phyloP scores from a whole-genome alignment of 2,329 filamentous ascomycete species.

The Cadophora gregata region DNA sequence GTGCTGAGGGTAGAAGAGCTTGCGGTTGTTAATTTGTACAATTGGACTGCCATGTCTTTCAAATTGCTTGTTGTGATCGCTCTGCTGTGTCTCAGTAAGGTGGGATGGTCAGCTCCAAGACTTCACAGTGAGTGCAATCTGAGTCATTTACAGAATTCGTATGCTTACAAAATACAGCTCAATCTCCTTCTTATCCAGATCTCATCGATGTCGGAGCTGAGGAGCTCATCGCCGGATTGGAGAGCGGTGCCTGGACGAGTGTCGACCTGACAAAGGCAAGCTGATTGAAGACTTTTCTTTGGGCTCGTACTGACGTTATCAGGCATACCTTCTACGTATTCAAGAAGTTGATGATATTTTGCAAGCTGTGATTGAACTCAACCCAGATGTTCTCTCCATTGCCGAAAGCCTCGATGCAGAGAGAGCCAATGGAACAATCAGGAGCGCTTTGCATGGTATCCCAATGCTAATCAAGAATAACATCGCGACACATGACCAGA shows the following conservation, averaged over 20 bases:
- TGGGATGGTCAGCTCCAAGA: conserved; percentile 6
- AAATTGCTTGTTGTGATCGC: conserved; percentile 10
- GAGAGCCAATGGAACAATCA: conserved; percentile 35
- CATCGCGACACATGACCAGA: conserved; percentile 62
- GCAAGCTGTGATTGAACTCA: conserved; percentile 42
- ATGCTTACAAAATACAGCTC: conserved; percentile 6
- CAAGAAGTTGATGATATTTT: conserved; percentile 36
- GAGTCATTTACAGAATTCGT: not conserved
- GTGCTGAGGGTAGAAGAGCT: not conserved
- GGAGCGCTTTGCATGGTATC: conserved; percentile 59
- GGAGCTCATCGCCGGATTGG: conserved; percentile 55
- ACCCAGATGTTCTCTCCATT: conserved; percentile 43
- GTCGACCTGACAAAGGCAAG: conserved; percentile 60
- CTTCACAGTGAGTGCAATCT: not conserved
- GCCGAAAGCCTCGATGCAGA: conserved; percentile 42
- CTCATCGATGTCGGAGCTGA: conserved; percentile 59
- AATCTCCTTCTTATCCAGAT: conserved; percentile 39
- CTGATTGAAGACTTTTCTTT: conserved; percentile 47
- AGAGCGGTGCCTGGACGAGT: conserved; percentile 57
- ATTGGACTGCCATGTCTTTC: conserved; percentile 13
- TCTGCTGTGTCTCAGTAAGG: conserved; percentile 14
- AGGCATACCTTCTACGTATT: conserved; percentile 40
- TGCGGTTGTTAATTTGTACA: not conserved
- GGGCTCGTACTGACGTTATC: conserved; percentile 16
- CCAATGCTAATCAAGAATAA: conserved; percentile 67